These are phyloP conservation scores for Tieghemiomyces parasiticus DNA, from an alignment of 192 early-diverging fungal species.

Conservation along the genomic window DNA sequence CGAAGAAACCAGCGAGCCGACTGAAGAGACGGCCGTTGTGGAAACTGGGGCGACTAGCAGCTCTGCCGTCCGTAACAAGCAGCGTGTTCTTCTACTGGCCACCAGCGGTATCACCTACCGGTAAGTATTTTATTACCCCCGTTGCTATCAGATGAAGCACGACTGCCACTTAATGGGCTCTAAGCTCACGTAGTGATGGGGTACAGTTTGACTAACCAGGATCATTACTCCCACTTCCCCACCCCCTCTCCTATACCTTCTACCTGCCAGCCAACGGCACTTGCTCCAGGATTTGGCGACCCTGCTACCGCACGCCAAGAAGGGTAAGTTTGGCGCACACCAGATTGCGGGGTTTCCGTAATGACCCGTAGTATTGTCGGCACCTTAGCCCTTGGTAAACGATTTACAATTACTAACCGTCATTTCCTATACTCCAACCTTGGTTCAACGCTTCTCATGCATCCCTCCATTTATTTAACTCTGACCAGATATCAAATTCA, in stretches of 20 bases:
- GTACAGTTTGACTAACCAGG: not conserved
- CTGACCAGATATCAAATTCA: too few species aligned
- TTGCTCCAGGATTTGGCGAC: constrained; percentile 75
- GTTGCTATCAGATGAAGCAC: not conserved
- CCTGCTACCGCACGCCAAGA: constrained; percentile 89
- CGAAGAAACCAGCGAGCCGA: too few species aligned
- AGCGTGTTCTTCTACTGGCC: constrained; percentile 75
- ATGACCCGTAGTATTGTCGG: too few species aligned
- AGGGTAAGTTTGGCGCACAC: too few species aligned
- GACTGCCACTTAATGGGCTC: not conserved
- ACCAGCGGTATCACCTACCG: constrained; percentile 77
- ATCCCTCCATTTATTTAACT: too few species aligned
- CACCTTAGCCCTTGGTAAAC: too few species aligned
- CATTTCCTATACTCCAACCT: too few species aligned
- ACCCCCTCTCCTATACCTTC: not conserved
- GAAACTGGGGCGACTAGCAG: not conserved
- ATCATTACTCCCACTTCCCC: too few species aligned
- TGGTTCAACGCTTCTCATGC: too few species aligned
- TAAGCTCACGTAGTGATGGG: not conserved
- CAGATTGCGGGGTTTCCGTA: too few species aligned
- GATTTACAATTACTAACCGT: too few species aligned
- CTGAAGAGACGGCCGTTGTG: too few species aligned
- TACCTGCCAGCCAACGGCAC: constrained; percentile 66
- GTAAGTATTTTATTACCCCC: constrained; percentile 23
- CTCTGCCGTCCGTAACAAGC: constrained; percentile 52